Base-by-base conservation (phyloP, 2,329 filamentous ascomycete species). In the Botrytis fabae region DNA sequence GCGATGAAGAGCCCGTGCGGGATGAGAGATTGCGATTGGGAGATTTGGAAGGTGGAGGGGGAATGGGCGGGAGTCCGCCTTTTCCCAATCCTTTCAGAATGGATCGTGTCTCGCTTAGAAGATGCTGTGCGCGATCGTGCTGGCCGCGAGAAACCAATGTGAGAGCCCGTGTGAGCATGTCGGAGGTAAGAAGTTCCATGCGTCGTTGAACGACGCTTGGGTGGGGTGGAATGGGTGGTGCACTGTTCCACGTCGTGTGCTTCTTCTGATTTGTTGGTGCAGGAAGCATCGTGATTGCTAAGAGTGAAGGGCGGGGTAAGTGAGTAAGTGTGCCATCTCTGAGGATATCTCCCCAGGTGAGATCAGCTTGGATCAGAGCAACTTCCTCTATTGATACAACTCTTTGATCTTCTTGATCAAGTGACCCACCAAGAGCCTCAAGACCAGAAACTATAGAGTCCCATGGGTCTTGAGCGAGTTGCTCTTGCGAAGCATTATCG, bases 41-140 rank as follows among this genome's bases (percentile, higher is more conserved):
- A 51, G 78, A 78, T 72, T 77, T 78, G 16, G 62, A 83, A 20
- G 86, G 84, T 51, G 87, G 83, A 1, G 91, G 91, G 4, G 94
- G 94, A 8, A 98, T 90, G 2, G 96, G 95, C 14, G 96, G 96
- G 0, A 99, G 87, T 1, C 95, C 93, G 48, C 96, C 96, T 83
- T 99, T 99, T 70, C 95, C 95, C 9, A 99, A 89, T 6, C 96
- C 96, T 83, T 98, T 98, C 71, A 99, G 86, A 74, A 99, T 99
- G 71, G 93, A 97, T 54, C 95, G 89, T 5, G 96, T 99, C 84
- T 99, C 96, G 76, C 92, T 93, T 54, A 99, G 87, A 5, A 99
- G 89, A 72, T 97, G 97, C 78, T 97, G 93, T 0, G 95, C 96
- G 51, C 95, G 92, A 79, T 99, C 96, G 81, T 98, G 93, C 83